These are phyloP conservation scores for Pythium insidiosum DNA, from an alignment of 352 stramenopile genomes.

Conservation along the genomic window DNA sequence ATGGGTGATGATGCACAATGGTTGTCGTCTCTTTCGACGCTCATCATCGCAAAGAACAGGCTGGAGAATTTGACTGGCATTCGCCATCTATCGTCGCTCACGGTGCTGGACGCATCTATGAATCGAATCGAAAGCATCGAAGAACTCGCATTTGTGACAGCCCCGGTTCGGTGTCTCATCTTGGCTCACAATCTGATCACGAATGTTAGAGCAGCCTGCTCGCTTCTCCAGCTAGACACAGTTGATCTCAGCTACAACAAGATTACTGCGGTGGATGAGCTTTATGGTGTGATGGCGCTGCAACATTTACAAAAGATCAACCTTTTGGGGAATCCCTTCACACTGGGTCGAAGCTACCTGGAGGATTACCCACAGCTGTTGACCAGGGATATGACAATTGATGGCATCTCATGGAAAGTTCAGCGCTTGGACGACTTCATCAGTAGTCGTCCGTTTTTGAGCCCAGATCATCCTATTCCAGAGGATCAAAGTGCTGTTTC, in stretches of 20 bases:
- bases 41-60: too few species aligned
- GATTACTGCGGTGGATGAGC: not conserved
- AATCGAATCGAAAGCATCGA: not conserved
- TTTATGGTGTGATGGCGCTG: not conserved
- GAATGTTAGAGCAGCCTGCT: not conserved
- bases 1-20: too few species aligned
- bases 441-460: not conserved
- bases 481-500: too few species aligned
- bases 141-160: not conserved
- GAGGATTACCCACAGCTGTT: not conserved
- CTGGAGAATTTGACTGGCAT: too few species aligned
- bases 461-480: too few species aligned
- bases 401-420: not conserved
- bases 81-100: not conserved
- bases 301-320: not conserved
- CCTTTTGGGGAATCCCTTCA: conserved; percentile 4
- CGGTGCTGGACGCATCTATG: not conserved
- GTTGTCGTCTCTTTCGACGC: too few species aligned
- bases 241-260: conserved; percentile 6
- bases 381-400: not conserved
- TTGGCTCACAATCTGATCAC: conserved; percentile 6
- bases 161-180: conserved; percentile 1
- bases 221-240: not conserved
- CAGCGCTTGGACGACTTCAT: conserved; percentile 1
- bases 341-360: not conserved